Evolutionary conservation across 202 grass and related monocot species (phyloP).

Genomic region (Elaeis oleifera): DNA sequence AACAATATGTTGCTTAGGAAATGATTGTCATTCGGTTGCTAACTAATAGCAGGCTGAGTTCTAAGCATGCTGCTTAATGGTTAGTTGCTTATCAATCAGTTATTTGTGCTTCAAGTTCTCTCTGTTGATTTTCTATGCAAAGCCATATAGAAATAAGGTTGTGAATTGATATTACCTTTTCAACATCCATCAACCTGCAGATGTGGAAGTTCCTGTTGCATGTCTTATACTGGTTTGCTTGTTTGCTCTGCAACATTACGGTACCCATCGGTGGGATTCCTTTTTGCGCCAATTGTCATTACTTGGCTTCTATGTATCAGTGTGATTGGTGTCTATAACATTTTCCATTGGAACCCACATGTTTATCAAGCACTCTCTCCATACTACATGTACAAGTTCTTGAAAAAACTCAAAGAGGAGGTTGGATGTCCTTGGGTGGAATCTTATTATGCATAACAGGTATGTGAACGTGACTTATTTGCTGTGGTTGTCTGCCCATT

Average conservation of each 20-base stretch:
- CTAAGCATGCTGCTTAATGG: too few species aligned
- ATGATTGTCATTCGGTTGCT: too few species aligned
- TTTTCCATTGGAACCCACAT: slow-evolving; percentile 79
- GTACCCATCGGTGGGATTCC: slow-evolving; percentile 86
- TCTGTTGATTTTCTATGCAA: too few species aligned
- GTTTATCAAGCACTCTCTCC: slow-evolving; percentile 89
- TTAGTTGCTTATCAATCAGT: too few species aligned
- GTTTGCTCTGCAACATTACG: slow-evolving; percentile 94
- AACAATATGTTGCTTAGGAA: too few species aligned
- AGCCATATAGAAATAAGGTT: too few species aligned
- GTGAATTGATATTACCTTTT: too few species aligned
- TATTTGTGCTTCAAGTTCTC: too few species aligned
- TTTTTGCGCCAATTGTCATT: slow-evolving; percentile 88
- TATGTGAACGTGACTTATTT: slow-evolving; percentile 23
- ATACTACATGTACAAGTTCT: slow-evolving; percentile 97
- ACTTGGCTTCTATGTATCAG: slow-evolving; percentile 95
- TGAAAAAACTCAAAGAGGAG: slow-evolving; percentile 82
- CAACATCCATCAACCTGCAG: slow-evolving; percentile 41
- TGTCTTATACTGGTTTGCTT: slow-evolving; percentile 72
- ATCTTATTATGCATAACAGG: slow-evolving; percentile 90
- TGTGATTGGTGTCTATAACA: slow-evolving; percentile 79
- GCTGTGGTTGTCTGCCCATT: neutral
- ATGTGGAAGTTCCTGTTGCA: slow-evolving; percentile 80
- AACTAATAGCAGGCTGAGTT: too few species aligned
- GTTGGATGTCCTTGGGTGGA: slow-evolving; percentile 99